Conservation (phyloP, 2,329 filamentous ascomycete genomes). For the Paracamarosporium sp. region DNA sequence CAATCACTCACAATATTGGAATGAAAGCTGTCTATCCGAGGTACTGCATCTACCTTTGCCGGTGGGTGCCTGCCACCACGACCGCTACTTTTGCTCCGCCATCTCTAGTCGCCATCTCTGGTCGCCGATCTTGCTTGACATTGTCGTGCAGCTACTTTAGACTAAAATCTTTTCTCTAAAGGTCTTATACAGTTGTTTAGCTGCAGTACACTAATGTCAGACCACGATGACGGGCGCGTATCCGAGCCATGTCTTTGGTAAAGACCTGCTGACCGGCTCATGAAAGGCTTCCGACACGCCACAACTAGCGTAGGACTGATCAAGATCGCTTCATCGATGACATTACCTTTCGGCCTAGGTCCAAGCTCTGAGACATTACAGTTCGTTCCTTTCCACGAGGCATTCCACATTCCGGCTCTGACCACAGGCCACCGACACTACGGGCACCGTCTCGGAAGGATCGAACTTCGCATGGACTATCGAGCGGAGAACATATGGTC, state of each 20-base stretch:
- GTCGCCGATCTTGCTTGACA: not conserved
- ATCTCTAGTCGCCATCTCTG: not conserved
- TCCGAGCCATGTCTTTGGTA: slow-evolving; percentile 27
- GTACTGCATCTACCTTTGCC: not conserved
- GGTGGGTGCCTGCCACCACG: not conserved
- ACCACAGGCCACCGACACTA: not conserved
- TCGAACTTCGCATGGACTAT: not conserved
- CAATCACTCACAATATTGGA: not conserved
- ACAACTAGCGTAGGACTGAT: not conserved
- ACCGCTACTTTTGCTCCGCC: not conserved
- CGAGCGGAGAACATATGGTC: not conserved
- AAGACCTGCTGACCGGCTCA: slow-evolving; percentile 20
- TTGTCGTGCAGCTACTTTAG: not conserved
- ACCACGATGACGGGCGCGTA: slow-evolving; percentile 30
- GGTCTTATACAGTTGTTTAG: slow-evolving; percentile 8
- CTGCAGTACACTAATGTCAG: slow-evolving; percentile 16
- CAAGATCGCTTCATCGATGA: not conserved
- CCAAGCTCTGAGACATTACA: slow-evolving; percentile 1
- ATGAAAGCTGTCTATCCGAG: not conserved
- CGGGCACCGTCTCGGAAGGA: not conserved
- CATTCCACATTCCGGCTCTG: not conserved
- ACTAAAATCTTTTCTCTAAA: not conserved
- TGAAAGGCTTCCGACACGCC: not conserved
- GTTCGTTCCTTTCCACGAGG: not conserved
- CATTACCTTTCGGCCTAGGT: not conserved